These are phyloP conservation scores for Penicillium silybi DNA, from an alignment of 495 filamentous ascomycete genomes.

Conservation along the genomic window DNA sequence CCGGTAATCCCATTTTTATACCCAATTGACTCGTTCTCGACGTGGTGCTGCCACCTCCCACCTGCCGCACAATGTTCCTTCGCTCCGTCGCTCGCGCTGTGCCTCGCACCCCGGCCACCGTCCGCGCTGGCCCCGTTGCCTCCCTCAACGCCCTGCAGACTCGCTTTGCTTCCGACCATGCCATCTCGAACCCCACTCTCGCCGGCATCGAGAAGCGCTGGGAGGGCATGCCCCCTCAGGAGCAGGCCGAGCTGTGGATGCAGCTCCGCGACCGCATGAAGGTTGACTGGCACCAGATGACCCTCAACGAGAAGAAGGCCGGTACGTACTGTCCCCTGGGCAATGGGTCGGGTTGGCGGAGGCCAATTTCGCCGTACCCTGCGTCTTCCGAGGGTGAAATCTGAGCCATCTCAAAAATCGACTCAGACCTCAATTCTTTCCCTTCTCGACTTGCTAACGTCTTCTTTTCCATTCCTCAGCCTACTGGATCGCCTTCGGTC, in stretches of 20 bases:
- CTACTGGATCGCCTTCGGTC: constrained; percentile 97
- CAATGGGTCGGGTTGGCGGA: neutral
- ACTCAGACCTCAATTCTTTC: neutral
- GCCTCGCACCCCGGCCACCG: constrained; percentile 44
- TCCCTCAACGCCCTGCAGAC: constrained; percentile 50
- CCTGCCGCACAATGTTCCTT: constrained; percentile 47
- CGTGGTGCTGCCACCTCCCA: constrained; percentile 30
- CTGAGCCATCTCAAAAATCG: constrained; percentile 1
- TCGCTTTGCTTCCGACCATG: constrained; percentile 69
- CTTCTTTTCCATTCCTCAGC: constrained; percentile 49
- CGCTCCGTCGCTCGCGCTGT: constrained; percentile 43
- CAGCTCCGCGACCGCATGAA: constrained; percentile 96
- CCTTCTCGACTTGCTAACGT: constrained; percentile 20
- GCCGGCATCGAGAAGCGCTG: constrained; percentile 99
- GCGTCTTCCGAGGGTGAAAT: constrained; percentile 18
- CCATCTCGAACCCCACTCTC: constrained; percentile 95
- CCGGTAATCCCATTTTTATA: constrained; percentile 15
- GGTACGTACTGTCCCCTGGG: constrained; percentile 59
- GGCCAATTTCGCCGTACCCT: constrained; percentile 8
- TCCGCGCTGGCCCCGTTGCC: constrained; percentile 38
- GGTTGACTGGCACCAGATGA: constrained; percentile 91
- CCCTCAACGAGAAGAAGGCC: constrained; percentile 95
- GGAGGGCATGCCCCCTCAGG: constrained; percentile 93
- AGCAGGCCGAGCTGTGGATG: constrained; percentile 99
- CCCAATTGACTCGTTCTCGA: constrained; percentile 31